Conservation (phyloP, 148 eudicot genomes). For the Chenopodium album region DNA sequence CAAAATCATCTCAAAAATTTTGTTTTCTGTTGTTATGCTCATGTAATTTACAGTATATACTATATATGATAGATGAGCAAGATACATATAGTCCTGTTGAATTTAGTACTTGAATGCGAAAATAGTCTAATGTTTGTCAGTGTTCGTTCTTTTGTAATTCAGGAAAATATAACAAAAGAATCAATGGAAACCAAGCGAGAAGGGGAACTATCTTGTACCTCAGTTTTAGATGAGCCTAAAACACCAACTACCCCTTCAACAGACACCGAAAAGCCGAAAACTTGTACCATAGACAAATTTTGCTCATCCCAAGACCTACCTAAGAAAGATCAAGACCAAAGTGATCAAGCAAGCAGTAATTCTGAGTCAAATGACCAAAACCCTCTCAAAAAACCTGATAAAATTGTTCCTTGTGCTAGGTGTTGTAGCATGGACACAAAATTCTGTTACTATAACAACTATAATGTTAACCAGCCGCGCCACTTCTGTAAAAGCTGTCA, state of each 20-base stretch:
- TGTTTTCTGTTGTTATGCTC: not conserved
- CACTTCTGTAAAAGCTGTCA: slow-evolving; percentile 71
- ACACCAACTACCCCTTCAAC: slow-evolving; percentile 26
- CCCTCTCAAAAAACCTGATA: slow-evolving; percentile 51
- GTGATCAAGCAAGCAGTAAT: slow-evolving; percentile 35
- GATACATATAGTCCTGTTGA: not conserved
- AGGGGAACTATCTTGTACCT: slow-evolving; percentile 14
- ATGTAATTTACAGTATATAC: not conserved
- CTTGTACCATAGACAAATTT: slow-evolving; percentile 20
- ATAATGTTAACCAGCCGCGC: slow-evolving; percentile 59
- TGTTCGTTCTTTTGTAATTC: slow-evolving; percentile 10
- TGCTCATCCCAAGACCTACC: slow-evolving; percentile 17
- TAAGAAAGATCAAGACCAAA: slow-evolving; percentile 32
- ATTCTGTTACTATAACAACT: slow-evolving; percentile 73
- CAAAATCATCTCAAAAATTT: not conserved
- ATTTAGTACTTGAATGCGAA: not conserved
- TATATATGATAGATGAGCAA: not conserved
- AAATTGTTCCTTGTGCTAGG: slow-evolving; percentile 62
- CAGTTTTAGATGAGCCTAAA: slow-evolving; percentile 23
- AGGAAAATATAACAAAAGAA: slow-evolving; percentile 37
- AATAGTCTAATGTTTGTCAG: not conserved
- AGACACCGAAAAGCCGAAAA: slow-evolving; percentile 26
- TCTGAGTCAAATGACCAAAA: slow-evolving; percentile 30
- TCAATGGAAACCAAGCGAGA: slow-evolving; percentile 27
- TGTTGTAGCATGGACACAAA: slow-evolving; percentile 67